These are phyloP conservation scores for Cadophora sp. DNA, from an alignment of 2,329 filamentous ascomycete species.

Conservation along the genomic window DNA sequence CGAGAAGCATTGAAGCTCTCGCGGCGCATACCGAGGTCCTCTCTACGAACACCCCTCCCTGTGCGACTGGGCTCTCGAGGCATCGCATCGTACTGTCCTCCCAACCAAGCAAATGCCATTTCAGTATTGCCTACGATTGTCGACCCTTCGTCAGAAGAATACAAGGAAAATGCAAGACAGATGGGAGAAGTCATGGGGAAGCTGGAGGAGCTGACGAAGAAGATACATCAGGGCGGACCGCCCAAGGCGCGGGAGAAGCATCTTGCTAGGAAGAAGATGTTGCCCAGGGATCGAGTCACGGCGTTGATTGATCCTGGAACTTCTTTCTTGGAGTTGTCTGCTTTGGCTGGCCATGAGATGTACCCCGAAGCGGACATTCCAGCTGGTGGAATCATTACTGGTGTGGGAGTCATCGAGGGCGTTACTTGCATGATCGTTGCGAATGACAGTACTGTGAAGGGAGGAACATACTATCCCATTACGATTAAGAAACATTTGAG, in stretches of 20 bases:
- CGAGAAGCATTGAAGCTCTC: slow-evolving; percentile 54
- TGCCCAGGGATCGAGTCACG: slow-evolving; percentile 87
- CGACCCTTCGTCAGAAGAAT: slow-evolving; percentile 79
- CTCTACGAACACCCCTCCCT: slow-evolving; percentile 36
- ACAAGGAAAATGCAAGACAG: slow-evolving; percentile 78
- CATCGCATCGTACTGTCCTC: slow-evolving; percentile 79
- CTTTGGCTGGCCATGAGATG: slow-evolving; percentile 85
- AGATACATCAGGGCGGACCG: slow-evolving; percentile 77
- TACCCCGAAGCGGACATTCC: slow-evolving; percentile 90
- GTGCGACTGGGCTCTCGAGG: slow-evolving; percentile 27
- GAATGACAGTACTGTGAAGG: slow-evolving; percentile 97
- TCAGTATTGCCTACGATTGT: slow-evolving; percentile 79
- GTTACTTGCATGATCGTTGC: slow-evolving; percentile 93
- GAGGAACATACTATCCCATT: slow-evolving; percentile 95
- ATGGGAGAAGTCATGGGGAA: slow-evolving; percentile 77
- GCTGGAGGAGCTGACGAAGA: slow-evolving; percentile 73
- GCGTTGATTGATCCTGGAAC: slow-evolving; percentile 88
- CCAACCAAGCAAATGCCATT: slow-evolving; percentile 82
- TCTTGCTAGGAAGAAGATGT: slow-evolving; percentile 87
- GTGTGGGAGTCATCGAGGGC: slow-evolving; percentile 87
- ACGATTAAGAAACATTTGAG: slow-evolving; percentile 97
- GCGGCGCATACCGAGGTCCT: slow-evolving; percentile 50
- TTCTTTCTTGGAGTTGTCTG: slow-evolving; percentile 90
- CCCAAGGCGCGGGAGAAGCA: slow-evolving; percentile 89
- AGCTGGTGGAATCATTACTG: slow-evolving; percentile 90